Conservation (phyloP, 164 flowering plant genomes). For the Aristolochia fimbriata region DNA sequence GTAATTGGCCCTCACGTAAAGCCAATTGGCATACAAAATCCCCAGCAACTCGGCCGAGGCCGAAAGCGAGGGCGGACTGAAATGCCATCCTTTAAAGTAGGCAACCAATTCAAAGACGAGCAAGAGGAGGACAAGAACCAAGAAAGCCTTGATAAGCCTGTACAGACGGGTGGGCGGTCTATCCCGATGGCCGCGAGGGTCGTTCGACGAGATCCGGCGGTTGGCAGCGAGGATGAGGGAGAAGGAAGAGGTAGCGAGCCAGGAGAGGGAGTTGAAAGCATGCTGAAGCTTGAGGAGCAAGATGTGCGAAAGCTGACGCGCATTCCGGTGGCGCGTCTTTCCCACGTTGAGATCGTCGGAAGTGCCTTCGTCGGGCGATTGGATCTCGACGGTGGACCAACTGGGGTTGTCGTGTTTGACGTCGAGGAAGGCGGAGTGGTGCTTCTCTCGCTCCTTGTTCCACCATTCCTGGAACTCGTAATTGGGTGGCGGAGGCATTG, state of each 20-base stretch:
- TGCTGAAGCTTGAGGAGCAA: constrained; percentile 49
- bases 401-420: constrained; percentile 16
- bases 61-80: constrained; percentile 44
- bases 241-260: constrained; percentile 23
- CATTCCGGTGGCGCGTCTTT: constrained; percentile 36
- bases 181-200: constrained; percentile 9
- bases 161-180: constrained; percentile 39
- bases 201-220: constrained; percentile 36
- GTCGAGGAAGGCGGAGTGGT: constrained; percentile 7
- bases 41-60: constrained; percentile 32
- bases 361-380: constrained; percentile 10
- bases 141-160: constrained; percentile 38
- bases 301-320: constrained; percentile 65
- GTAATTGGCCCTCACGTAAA: constrained; percentile 47
- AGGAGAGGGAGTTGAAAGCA: constrained; percentile 29
- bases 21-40: constrained; percentile 61
- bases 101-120: constrained; percentile 66
- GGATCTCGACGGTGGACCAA: constrained; percentile 32
- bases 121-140: constrained; percentile 33
- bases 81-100: constrained; percentile 90
- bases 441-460: constrained; percentile 52
- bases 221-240: constrained; percentile 46
- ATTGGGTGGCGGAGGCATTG: constrained; percentile 44
- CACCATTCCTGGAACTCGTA: constrained; percentile 93
- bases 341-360: constrained; percentile 21